Evolutionary conservation across 1,284 basidiomycete species (phyloP).

Genomic region (Blastosporella zonata): DNA sequence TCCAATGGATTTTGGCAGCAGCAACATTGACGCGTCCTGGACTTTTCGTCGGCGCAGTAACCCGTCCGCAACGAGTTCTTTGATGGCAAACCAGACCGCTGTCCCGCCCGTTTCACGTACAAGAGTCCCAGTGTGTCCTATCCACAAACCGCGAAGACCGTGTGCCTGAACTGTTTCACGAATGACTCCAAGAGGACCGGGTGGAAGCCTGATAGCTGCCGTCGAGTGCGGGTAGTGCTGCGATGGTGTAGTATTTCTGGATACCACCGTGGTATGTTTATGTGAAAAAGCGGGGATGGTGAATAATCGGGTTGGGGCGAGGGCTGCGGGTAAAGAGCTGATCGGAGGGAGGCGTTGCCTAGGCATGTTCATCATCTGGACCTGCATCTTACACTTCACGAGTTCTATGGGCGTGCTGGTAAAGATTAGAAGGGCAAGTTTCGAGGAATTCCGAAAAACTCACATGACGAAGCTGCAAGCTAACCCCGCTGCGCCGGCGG

Average conservation of each 20-base stretch:
- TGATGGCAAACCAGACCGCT: slow-evolving; percentile 89
- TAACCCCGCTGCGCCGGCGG: slow-evolving; percentile 84
- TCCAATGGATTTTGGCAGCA: slow-evolving; percentile 86
- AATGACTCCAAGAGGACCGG: slow-evolving; percentile 73
- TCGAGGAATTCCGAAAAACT: slow-evolving; percentile 28
- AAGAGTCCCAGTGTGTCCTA: slow-evolving; percentile 91
- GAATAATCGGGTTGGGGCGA: slow-evolving; percentile 51
- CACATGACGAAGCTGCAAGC: slow-evolving; percentile 87
- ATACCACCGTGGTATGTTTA: neutral
- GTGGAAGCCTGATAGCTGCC: slow-evolving; percentile 28
- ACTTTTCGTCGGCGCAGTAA: slow-evolving; percentile 30
- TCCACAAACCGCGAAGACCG: slow-evolving; percentile 88
- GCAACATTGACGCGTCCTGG: slow-evolving; percentile 71
- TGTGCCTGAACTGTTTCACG: slow-evolving; percentile 58
- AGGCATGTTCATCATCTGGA: slow-evolving; percentile 66
- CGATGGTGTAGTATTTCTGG: neutral
- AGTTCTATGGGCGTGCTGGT: slow-evolving; percentile 90
- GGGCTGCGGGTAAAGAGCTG: slow-evolving; percentile 70
- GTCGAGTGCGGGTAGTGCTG: slow-evolving; percentile 17
- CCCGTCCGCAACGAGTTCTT: slow-evolving; percentile 66
- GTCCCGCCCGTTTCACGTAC: slow-evolving; percentile 92
- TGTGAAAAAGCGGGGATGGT: slow-evolving; percentile 4
- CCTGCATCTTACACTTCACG: slow-evolving; percentile 98
- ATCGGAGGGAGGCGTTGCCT: slow-evolving; percentile 29
- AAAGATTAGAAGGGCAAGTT: neutral